A percentile compares a stretch with the other conserved stretches of the same genome.
These are phyloP conservation scores for Vitis riparia DNA, from an alignment of 164 flowering plant species.

Conservation along the genomic window DNA sequence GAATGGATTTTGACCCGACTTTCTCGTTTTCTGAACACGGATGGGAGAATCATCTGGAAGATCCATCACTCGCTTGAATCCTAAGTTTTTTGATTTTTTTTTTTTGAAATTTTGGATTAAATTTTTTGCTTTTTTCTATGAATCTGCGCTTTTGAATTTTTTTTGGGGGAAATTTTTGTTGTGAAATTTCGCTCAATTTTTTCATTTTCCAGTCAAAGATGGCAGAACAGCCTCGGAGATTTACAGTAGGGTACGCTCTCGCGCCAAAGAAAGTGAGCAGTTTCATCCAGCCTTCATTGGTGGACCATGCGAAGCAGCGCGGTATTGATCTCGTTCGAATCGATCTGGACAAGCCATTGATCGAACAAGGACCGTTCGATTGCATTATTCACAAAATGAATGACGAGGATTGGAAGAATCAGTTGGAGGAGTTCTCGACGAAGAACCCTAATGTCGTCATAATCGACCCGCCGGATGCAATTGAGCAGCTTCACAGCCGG, in stretches of 20 bases:
- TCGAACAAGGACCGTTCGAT: conserved; percentile 40
- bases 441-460: conserved; percentile 28
- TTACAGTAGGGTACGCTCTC: conserved; percentile 37
- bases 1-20: too few species aligned
- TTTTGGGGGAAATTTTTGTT: too few species aligned
- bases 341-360: conserved; percentile 25
- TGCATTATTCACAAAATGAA: conserved; percentile 46
- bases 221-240: neutral
- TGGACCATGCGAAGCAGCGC: conserved; percentile 20
- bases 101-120: too few species aligned
- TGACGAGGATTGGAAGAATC: conserved; percentile 29
- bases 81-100: too few species aligned
- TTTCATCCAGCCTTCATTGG: conserved; percentile 35
- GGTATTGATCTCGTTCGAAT: conserved; percentile 35
- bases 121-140: too few species aligned
- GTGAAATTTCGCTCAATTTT: too few species aligned
- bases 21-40: too few species aligned
- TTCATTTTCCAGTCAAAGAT: neutral
- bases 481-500: conserved; percentile 36
- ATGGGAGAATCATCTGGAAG: too few species aligned
- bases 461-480: conserved; percentile 33
- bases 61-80: too few species aligned
- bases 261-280: conserved; percentile 30
- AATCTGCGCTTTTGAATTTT: too few species aligned
- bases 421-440: conserved; percentile 18